These are phyloP conservation scores for Apiospora rasikravindrae DNA, from an alignment of 2,329 filamentous ascomycete genomes.

Conservation along the genomic window DNA sequence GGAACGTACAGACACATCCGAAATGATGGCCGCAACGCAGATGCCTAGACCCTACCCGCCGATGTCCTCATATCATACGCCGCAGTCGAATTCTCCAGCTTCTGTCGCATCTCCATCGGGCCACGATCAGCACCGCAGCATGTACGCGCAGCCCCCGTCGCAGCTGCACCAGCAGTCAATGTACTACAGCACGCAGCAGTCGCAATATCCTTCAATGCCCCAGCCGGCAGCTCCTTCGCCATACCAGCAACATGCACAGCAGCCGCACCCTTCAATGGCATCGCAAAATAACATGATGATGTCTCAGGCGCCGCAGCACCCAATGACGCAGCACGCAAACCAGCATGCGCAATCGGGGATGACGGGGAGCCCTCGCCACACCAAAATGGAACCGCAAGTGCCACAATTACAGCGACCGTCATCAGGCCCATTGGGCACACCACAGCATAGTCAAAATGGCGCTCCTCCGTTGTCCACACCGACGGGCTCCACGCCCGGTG, in stretches of 20 bases:
- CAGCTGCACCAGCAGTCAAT: slow-evolving; percentile 82
- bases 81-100: slow-evolving; percentile 92
- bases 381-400: slow-evolving; percentile 68
- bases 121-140: slow-evolving; percentile 86
- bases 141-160: slow-evolving; percentile 81
- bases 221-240: slow-evolving; percentile 64
- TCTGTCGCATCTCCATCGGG: slow-evolving; percentile 88
- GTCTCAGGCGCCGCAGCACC: slow-evolving; percentile 65
- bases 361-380: slow-evolving; percentile 64
- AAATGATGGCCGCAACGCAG: slow-evolving; percentile 70
- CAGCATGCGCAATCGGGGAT: slow-evolving; percentile 62
- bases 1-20: slow-evolving; percentile 56
- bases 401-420: slow-evolving; percentile 66
- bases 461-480: slow-evolving; percentile 48
- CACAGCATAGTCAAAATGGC: slow-evolving; percentile 50
- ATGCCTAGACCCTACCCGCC: slow-evolving; percentile 86
- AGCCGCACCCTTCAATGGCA: slow-evolving; percentile 63
- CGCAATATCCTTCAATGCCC: slow-evolving; percentile 70
- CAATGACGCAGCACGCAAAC: slow-evolving; percentile 62
- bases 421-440: slow-evolving; percentile 54
- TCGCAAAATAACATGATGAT: slow-evolving; percentile 71
- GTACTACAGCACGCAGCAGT: slow-evolving; percentile 70
- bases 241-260: slow-evolving; percentile 64
- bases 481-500: slow-evolving; percentile 55
- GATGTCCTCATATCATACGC: slow-evolving; percentile 83